Base-by-base conservation (phyloP, 345 rosid species). In the Luvunga scandens region DNA sequence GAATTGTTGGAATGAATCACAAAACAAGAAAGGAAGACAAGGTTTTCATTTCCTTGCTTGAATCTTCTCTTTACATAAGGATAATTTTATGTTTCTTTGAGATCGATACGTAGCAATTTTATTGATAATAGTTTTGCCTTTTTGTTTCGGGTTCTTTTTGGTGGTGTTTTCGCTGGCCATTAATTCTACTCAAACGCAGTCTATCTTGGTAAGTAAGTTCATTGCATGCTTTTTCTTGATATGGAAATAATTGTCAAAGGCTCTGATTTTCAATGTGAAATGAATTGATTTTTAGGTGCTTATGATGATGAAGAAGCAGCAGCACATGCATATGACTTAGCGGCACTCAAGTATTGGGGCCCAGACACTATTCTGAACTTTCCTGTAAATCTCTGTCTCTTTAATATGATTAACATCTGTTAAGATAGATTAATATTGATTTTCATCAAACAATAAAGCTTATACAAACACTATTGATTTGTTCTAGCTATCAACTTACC, bases 271-370 rank as follows among this genome's bases (percentile, higher is more conserved):
- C 14, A 8, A 22, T 28, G 22, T 9, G 19, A 31, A 66, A 66
- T 66, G 48, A 2, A 7, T 38, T 68, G 38, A 50, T 2, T 42
- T 57, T 45, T 53, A 93, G 99, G 99, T 30, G 98, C 98, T 36
- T 96, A 96, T 72, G 94, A 96, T 64, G 91, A 94, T 70, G 98
- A 96, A 86, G 94, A 77, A 82, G 92, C 97, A 14, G 99, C 97
- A 4, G 99, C 98, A 75, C 99, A 90, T 87, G 97, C 98, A 12
- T 92, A 96, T 81, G 99, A 96, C 86, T 85, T 96, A 81, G 98
- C 99, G 7, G 99, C 99, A 85, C 83, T 96, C 69, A 96, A 94
- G 78, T 96, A 92, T 50, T 96, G 99, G 98, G 98, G 98, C 53
- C 91, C 64, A 48, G 94, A 92, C 62, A 91, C 98, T 65, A 90